A percentile compares a stretch with the other conserved stretches of the same genome.
phyloP scores from a whole-genome alignment of 345 rosid genomes.

The Pseudoturritis turrita region DNA sequence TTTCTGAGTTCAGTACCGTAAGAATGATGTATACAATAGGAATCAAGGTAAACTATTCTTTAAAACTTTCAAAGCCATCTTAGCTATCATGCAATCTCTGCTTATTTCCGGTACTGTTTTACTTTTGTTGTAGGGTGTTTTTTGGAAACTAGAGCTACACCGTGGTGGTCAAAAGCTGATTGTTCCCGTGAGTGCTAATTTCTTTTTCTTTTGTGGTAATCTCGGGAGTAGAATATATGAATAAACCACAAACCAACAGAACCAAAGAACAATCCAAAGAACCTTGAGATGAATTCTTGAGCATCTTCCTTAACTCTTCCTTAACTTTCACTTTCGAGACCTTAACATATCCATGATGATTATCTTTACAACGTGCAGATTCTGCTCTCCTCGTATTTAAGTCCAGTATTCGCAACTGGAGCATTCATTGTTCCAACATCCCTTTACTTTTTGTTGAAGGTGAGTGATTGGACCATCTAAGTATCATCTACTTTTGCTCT shows the following conservation, averaged over 20 bases:
- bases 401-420: conserved; percentile 66
- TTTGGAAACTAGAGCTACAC: conserved; percentile 84
- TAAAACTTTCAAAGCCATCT: not conserved
- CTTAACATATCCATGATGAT: conserved; percentile 9
- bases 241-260: not conserved
- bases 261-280: not conserved
- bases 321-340: not conserved
- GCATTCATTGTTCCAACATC: conserved; percentile 85
- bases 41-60: conserved; percentile 54
- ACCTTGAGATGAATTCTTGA: not conserved
- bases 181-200: conserved; percentile 64
- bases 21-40: conserved; percentile 79
- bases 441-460: conserved; percentile 84
- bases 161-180: conserved; percentile 87
- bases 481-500: not conserved
- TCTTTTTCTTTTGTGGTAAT: conserved; percentile 3
- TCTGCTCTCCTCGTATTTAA: conserved; percentile 61
- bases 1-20: conserved; percentile 77
- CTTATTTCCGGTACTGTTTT: not conserved
- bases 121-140: conserved; percentile 57
- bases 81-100: conserved; percentile 1
- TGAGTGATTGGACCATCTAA: conserved; percentile 19
- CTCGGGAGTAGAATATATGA: not conserved
- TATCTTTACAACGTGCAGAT: conserved; percentile 51
- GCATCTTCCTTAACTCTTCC: not conserved